Evolutionary conservation across 306 rosid species (phyloP).

Genomic region (Lablab purpureus): DNA sequence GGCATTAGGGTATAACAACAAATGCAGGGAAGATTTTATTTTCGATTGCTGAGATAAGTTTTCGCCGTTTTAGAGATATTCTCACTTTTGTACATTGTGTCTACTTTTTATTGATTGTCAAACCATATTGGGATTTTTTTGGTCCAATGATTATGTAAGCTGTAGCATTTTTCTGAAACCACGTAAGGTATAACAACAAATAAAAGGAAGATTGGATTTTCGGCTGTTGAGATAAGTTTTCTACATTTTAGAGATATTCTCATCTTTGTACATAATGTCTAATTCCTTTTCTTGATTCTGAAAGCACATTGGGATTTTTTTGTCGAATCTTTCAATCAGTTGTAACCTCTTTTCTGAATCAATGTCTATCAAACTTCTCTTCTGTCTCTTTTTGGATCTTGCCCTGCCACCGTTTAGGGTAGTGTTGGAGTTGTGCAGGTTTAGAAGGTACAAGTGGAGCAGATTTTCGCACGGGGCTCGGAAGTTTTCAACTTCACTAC

Average conservation of each 20-base stretch:
- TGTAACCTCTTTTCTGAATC: constrained; percentile 5
- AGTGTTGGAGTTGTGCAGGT: constrained; percentile 21
- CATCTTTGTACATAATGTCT: constrained; percentile 16
- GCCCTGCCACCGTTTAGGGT: constrained; percentile 24
- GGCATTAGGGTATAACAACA: not conserved
- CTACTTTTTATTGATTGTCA: no score
- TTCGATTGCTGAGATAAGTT: not conserved
- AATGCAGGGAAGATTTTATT: not conserved
- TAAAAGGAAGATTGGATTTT: no score
- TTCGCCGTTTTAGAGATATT: constrained; percentile 15
- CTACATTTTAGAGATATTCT: constrained; percentile 10
- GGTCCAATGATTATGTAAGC: no score
- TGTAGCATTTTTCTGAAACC: no score
- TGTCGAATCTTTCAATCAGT: constrained; percentile 11
- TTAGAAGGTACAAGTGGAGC: constrained; percentile 11
- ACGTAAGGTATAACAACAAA: no score
- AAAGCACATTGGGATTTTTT: not conserved
- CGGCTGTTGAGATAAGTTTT: not conserved
- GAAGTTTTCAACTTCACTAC: constrained; percentile 2
- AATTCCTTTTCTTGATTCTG: constrained; percentile 12
- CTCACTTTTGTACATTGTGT: not conserved
- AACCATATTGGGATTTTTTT: no score
- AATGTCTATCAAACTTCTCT: constrained; percentile 10
- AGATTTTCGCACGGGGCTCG: not conserved
- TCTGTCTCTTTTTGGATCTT: constrained; percentile 14